These are phyloP conservation scores for Salicornia ramosissima DNA, from an alignment of 148 eudicot species.

Conservation along the genomic window DNA sequence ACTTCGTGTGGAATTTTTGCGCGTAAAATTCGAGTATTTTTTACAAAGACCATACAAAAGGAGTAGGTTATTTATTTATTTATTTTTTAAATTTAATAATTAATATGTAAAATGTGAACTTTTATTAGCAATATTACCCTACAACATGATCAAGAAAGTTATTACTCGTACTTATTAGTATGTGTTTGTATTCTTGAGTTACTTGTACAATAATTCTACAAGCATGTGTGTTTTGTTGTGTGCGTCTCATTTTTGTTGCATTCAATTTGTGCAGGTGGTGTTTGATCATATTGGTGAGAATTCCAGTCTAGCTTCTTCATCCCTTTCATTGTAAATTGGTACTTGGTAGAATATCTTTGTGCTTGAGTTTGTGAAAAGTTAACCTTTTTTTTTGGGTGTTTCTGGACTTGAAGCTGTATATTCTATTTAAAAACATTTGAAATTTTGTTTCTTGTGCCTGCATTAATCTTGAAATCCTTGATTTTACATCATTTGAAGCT, in stretches of 20 bases:
- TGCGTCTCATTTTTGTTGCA: constrained; percentile 21
- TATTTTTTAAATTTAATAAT: no score
- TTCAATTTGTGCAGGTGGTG: constrained; percentile 71
- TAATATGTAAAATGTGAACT: no score
- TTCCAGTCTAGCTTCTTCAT: constrained; percentile 20
- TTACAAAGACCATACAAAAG: no score
- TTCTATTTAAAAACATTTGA: constrained; percentile 1
- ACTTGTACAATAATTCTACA: background rate
- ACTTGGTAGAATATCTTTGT: background rate
- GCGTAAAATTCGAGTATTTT: no score
- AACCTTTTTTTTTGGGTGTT: background rate
- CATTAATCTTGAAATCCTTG: constrained; percentile 11
- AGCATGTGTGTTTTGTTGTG: background rate
- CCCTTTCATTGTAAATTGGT: background rate
- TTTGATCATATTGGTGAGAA: constrained; percentile 92
- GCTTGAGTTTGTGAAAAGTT: constrained; percentile 10
- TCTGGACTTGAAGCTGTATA: background rate
- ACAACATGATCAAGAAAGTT: background rate
- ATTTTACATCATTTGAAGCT: constrained; percentile 8
- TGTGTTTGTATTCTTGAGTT: background rate
- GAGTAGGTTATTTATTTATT: no score
- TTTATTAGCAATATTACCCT: background rate
- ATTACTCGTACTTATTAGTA: no score
- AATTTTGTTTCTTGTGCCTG: background rate
- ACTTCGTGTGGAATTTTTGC: no score